A percentile compares a stretch with the other conserved stretches of the same genome.
phyloP scores from a whole-genome alignment of 208 protist species.

The Leishmania tropica region DNA sequence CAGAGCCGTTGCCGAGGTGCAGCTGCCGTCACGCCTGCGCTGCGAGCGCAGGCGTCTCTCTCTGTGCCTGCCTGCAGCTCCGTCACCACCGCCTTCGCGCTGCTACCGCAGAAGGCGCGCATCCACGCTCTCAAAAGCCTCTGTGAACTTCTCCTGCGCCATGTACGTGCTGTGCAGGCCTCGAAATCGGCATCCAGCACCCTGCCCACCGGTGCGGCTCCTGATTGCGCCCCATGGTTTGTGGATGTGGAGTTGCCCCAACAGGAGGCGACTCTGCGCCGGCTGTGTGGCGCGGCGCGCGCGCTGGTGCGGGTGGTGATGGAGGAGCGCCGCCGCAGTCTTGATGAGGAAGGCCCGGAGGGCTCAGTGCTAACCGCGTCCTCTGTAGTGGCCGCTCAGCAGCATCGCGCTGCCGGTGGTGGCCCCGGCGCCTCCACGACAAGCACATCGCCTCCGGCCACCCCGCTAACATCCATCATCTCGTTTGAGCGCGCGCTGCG shows the following conservation, averaged over 20 bases:
- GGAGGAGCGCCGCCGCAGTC: constrained; percentile 70
- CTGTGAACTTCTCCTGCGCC: constrained; percentile 59
- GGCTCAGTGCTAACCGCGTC: constrained; percentile 68
- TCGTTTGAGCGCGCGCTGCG: constrained; percentile 45
- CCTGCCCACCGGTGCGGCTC: not conserved
- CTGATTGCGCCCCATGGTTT: constrained; percentile 35
- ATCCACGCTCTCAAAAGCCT: constrained; percentile 74
- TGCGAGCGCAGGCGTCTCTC: not conserved
- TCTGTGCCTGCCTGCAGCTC: not conserved
- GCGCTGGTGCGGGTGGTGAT: constrained; percentile 78
- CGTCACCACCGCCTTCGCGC: constrained; percentile 28
- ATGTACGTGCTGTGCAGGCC: constrained; percentile 25
- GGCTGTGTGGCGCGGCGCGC: constrained; percentile 52
- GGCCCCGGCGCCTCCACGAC: not conserved
- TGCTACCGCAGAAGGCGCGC: constrained; percentile 81
- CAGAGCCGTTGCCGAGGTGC: constrained; percentile 43
- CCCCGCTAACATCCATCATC: not conserved
- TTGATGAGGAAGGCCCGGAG: constrained; percentile 64
- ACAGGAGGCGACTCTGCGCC: constrained; percentile 51
- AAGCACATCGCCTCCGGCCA: not conserved
- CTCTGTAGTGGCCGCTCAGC: constrained; percentile 25
- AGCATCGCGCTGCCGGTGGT: not conserved
- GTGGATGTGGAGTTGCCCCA: constrained; percentile 41
- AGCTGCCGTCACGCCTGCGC: constrained; percentile 2
- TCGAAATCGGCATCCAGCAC: not conserved